These are phyloP conservation scores for Blastobotrys malaysiensis DNA, from an alignment of 1,139 yeast genomes.

Conservation along the genomic window DNA sequence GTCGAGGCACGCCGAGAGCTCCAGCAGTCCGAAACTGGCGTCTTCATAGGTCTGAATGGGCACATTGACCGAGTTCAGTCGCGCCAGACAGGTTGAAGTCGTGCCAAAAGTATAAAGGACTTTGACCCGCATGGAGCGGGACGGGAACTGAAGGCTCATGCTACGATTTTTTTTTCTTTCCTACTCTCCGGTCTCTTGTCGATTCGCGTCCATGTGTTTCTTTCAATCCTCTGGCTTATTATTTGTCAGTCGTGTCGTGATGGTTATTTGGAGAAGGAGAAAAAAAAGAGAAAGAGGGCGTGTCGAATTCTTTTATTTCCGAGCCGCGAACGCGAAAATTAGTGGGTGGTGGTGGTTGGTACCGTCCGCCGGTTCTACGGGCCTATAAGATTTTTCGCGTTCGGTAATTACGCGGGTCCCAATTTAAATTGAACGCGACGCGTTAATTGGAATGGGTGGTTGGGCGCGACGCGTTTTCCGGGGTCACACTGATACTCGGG, in stretches of 20 bases:
- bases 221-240: background rate
- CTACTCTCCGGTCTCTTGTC: background rate
- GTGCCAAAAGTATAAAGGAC: conserved; percentile 35
- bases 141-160: background rate
- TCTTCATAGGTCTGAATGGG: conserved; percentile 15
- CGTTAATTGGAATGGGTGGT: background rate
- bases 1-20: conserved; percentile 28
- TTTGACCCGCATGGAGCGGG: conserved; percentile 23
- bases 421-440: background rate
- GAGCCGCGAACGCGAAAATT: background rate
- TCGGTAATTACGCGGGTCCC: background rate
- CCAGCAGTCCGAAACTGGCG: conserved; percentile 31
- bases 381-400: background rate
- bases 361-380: background rate
- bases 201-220: background rate
- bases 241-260: background rate
- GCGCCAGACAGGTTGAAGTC: conserved; percentile 31
- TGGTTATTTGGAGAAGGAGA: background rate
- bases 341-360: background rate
- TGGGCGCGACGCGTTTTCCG: background rate
- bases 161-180: background rate
- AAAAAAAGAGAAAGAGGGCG: background rate
- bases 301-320: background rate
- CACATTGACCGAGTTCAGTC: conserved; percentile 11
- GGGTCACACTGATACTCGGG: background rate